Base-by-base conservation (phyloP, 1,139 yeast genomes). In the Debaryomyces coudertii region DNA sequence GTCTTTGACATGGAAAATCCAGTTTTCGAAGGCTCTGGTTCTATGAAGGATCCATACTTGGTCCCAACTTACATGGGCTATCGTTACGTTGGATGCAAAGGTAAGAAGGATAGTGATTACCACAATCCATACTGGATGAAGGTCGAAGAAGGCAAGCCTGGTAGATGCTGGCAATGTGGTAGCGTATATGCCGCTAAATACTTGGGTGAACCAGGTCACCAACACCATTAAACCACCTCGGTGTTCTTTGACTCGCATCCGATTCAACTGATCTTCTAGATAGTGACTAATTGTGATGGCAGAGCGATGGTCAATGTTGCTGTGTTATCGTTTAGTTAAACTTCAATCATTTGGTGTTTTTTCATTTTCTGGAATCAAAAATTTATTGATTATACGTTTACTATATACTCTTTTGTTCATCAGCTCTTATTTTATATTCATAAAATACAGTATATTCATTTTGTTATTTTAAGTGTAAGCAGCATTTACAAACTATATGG, bases 131-230 rank as follows among this genome's bases (percentile, higher is more conserved):
- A 84, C 84, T 93, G 99, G 98, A 81, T 93, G 77, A 86, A 85
- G 74, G 96, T 96, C 61, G 87, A 92, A 58, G 82, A 79, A 56
- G 89, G 82, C 47, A 77, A 87, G 73, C 85, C 85, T 55, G 89
- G 89, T 57, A 90, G 99, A 83, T 95, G 98, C 79, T 90, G 97
- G 96, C 97, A 92, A 71, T 93, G 98, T 73, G 99, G 99, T 71
- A 86, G 92, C 58, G 96, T 90, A 58, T 92, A 87, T 80, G 84
- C 87, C 64, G 76, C 93, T 61, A 89, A 90, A 76, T 87, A 85
- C 76, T 82, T 92, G 64, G 97, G 97, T 69, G 89, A 85, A 60
- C 87, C 87, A 60, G 79, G 71, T 61, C 85, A 79, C 66, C 80
- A 77, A 58, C 77, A 73, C 64, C 84, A 81, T 61, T 69, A 59